Evolutionary conservation across 345 rosid species (phyloP).

Genomic region (Schrenkiella parvula): DNA sequence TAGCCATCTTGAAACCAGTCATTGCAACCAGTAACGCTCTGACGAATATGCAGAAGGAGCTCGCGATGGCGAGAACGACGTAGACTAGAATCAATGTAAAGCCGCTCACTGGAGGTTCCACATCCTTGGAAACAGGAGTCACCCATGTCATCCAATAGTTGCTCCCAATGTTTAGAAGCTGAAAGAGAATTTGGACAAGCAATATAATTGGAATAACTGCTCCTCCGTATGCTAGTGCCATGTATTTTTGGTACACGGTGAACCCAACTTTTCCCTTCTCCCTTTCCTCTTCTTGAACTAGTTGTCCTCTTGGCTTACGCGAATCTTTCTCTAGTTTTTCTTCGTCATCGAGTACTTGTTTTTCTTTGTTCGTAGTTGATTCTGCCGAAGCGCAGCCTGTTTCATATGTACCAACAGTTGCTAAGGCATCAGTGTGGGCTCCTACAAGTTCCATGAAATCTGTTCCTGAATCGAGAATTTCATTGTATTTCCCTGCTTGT

Average conservation of each 20-base stretch:
- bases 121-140: conserved; percentile 51
- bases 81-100: conserved; percentile 48
- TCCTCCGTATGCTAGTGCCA: conserved; percentile 62
- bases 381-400: conserved; percentile 25
- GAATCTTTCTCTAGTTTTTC: conserved; percentile 40
- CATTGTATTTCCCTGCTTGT: conserved; percentile 65
- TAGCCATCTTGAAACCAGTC: conserved; percentile 60
- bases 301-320: conserved; percentile 48
- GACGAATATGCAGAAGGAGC: conserved; percentile 52
- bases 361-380: conserved; percentile 22
- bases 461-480: conserved; percentile 57
- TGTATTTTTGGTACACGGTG: conserved; percentile 61
- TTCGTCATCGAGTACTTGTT: conserved; percentile 22
- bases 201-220: conserved; percentile 60
- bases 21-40: conserved; percentile 42
- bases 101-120: conserved; percentile 40
- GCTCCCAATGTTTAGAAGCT: conserved; percentile 59
- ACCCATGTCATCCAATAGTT: conserved; percentile 87
- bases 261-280: conserved; percentile 81
- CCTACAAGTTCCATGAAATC: conserved; percentile 76
- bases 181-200: conserved; percentile 51
- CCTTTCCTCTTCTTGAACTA: conserved; percentile 86
- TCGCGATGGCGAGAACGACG: conserved; percentile 46
- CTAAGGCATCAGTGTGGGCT: conserved; percentile 65
- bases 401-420: conserved; percentile 43